Evolutionary conservation across 768 basidiomycete species (phyloP).

Genomic region (Phaffia tasmanica): DNA sequence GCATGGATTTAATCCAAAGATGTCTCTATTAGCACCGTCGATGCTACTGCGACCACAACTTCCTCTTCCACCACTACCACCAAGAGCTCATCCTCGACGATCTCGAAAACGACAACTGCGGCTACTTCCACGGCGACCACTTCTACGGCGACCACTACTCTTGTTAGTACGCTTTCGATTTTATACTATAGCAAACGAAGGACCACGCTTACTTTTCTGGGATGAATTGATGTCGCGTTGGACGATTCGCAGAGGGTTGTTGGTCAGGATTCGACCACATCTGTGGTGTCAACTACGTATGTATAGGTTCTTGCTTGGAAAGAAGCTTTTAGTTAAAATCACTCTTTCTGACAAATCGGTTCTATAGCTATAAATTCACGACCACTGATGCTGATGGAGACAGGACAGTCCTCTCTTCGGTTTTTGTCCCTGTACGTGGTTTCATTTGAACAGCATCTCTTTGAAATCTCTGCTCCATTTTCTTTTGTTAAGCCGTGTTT

Average conservation of each 20-base stretch:
- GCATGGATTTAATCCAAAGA: neutral
- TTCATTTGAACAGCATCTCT: neutral
- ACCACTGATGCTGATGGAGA: constrained; percentile 21
- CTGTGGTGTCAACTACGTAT: neutral
- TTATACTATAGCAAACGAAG: neutral
- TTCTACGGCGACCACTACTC: neutral
- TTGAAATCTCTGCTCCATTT: neutral
- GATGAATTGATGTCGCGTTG: too few species aligned
- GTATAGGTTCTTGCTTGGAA: neutral
- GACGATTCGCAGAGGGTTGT: neutral
- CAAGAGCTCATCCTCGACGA: too few species aligned
- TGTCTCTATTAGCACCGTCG: constrained; percentile 1
- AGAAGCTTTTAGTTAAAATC: neutral
- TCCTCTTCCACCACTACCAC: too few species aligned
- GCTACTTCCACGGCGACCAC: neutral
- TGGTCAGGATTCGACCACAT: neutral
- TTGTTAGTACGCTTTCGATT: too few species aligned
- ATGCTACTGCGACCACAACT: neutral
- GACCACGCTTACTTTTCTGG: neutral
- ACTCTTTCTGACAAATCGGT: neutral
- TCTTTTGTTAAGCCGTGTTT: neutral
- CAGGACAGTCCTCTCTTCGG: constrained; percentile 7
- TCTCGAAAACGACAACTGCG: neutral
- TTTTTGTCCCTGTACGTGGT: constrained; percentile 18
- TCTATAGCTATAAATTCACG: neutral